Evolutionary conservation across 2,329 filamentous ascomycete species (phyloP).

Genomic region (Fusarium pilosicola): DNA sequence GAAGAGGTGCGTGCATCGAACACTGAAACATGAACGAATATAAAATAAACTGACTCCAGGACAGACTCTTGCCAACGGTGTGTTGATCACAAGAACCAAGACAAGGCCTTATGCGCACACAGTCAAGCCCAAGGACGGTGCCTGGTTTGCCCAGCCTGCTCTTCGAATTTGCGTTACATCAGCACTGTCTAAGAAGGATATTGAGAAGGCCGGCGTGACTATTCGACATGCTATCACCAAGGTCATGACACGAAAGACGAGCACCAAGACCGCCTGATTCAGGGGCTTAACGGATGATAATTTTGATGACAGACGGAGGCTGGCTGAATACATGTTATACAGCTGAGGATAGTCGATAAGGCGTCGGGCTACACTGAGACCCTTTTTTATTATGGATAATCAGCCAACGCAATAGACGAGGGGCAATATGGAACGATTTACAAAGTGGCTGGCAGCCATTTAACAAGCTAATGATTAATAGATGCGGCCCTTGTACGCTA

Average conservation of each 20-base stretch:
- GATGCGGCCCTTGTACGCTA: slow-evolving; percentile 22
- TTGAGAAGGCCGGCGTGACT: slow-evolving; percentile 88
- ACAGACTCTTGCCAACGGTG: slow-evolving; percentile 84
- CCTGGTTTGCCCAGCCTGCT: slow-evolving; percentile 78
- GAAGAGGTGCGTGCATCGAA: slow-evolving; percentile 78
- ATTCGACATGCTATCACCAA: slow-evolving; percentile 96
- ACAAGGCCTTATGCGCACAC: slow-evolving; percentile 73
- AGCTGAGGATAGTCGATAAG: background rate
- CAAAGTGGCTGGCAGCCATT: slow-evolving; percentile 21
- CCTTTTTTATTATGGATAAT: background rate
- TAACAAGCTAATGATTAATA: slow-evolving; percentile 44
- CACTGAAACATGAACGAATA: background rate
- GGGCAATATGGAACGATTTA: slow-evolving; percentile 14
- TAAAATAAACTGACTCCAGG: slow-evolving; percentile 24
- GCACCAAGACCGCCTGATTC: slow-evolving; percentile 46
- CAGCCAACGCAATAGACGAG: slow-evolving; percentile 10
- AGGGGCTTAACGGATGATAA: background rate
- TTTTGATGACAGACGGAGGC: background rate
- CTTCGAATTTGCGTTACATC: slow-evolving; percentile 92
- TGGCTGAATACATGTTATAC: background rate
- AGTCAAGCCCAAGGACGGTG: slow-evolving; percentile 74
- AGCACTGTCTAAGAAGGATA: slow-evolving; percentile 90
- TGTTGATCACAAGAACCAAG: slow-evolving; percentile 89
- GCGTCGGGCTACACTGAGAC: slow-evolving; percentile 7
- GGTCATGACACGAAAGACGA: slow-evolving; percentile 76